Percentiles rank a stretch among this genome's conserved stretches.
Evolutionary conservation across 2,329 filamentous ascomycete genomes (phyloP).

Genomic region (Paraphaeosphaeria minitans): DNA sequence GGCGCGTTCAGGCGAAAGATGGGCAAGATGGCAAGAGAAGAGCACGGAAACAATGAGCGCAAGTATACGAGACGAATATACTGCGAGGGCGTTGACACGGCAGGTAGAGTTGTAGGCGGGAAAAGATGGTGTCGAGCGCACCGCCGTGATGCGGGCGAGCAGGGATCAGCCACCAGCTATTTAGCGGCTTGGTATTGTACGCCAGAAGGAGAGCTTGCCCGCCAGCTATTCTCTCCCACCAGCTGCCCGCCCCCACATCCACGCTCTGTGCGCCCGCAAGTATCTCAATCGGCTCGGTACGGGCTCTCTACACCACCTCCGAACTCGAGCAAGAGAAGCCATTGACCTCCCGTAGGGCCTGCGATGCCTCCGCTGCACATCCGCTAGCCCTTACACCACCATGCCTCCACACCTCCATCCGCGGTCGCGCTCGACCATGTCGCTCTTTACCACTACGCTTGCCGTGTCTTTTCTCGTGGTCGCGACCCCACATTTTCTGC

Average conservation of each 20-base stretch:
- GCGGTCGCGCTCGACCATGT: conserved; percentile 88
- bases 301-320: neutral
- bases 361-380: conserved; percentile 36
- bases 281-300: conserved; percentile 41
- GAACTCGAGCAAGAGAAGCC: conserved; percentile 6
- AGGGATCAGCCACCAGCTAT: conserved; percentile 21
- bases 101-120: neutral
- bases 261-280: conserved; percentile 22
- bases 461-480: conserved; percentile 91
- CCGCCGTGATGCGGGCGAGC: conserved; percentile 9
- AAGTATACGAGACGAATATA: neutral
- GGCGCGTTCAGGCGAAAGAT: conserved; percentile 8
- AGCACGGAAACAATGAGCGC: too few species aligned
- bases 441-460: conserved; percentile 92
- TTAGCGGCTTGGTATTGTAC: conserved; percentile 9
- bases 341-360: conserved; percentile 28
- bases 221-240: conserved; percentile 29
- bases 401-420: conserved; percentile 91
- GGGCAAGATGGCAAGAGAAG: neutral
- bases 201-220: conserved; percentile 9
- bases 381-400: conserved; percentile 26
- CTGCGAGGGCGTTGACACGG: neutral
- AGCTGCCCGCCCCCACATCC: conserved; percentile 24
- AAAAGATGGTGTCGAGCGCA: conserved; percentile 12
- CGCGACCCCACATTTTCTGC: conserved; percentile 84